These are phyloP conservation scores for Tremella yokohamensis DNA, from an alignment of 768 basidiomycete genomes.

Conservation along the genomic window DNA sequence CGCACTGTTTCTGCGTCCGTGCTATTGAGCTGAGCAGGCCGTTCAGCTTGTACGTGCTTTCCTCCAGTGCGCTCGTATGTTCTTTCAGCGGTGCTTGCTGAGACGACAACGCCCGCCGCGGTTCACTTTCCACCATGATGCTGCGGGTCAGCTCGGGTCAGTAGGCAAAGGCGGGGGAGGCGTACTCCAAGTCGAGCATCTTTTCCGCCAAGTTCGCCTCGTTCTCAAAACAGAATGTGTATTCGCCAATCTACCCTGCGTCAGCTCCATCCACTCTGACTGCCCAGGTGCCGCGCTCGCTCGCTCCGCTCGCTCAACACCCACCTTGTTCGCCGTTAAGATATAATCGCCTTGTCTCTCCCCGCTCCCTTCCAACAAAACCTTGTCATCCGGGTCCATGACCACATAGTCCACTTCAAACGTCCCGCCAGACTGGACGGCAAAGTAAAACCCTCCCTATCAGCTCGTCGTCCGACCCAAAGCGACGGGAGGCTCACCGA, in stretches of 20 bases:
- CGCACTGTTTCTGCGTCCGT: constrained; percentile 84
- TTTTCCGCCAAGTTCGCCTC: constrained; percentile 95
- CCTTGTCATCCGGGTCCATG: constrained; percentile 82
- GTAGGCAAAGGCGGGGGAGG: neutral
- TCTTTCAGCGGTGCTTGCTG: constrained; percentile 77
- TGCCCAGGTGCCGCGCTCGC: no score
- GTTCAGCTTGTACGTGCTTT: constrained; percentile 87
- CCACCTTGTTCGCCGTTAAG: constrained; percentile 78
- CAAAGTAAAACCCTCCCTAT: constrained; percentile 81
- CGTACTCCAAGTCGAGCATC: constrained; percentile 60
- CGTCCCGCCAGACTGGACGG: constrained; percentile 94
- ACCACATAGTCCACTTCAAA: constrained; percentile 95
- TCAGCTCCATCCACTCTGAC: constrained; percentile 2
- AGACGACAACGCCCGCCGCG: constrained; percentile 79
- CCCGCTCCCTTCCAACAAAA: constrained; percentile 78
- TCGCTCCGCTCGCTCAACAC: neutral
- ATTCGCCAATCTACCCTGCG: constrained; percentile 54
- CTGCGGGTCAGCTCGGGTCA: constrained; percentile 60
- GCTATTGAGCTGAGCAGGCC: constrained; percentile 84
- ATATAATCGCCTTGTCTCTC: constrained; percentile 97
- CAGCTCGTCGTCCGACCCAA: no score
- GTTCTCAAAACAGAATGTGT: constrained; percentile 90
- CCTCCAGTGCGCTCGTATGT: constrained; percentile 88
- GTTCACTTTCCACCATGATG: constrained; percentile 97
- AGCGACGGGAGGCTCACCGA: constrained; percentile 86